Percentiles rank a stretch among this genome's conserved stretches.
Evolutionary conservation across 495 filamentous ascomycete species (phyloP).

Genomic region (Thozetella sp.): DNA sequence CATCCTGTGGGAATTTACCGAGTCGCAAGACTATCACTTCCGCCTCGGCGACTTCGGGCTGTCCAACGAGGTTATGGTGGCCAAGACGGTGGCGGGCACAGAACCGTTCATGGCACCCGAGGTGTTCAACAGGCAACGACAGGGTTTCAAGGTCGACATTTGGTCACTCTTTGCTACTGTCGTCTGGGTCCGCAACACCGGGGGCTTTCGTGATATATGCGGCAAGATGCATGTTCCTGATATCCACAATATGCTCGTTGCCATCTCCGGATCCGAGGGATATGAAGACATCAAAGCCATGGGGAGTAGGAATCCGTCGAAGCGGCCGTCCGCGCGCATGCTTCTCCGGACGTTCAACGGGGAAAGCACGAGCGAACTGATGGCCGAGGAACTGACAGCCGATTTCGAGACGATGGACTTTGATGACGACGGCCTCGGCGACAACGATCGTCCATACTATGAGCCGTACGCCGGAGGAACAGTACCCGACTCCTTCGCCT

Average conservation of each 20-base stretch:
- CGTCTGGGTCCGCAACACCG: slow-evolving; percentile 27
- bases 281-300: slow-evolving; percentile 18
- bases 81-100: slow-evolving; percentile 23
- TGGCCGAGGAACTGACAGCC: background rate
- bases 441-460: slow-evolving; percentile 19
- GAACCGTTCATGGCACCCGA: slow-evolving; percentile 34
- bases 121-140: slow-evolving; percentile 17
- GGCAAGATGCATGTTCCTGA: slow-evolving; percentile 7
- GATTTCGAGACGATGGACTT: background rate
- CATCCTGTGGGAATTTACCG: slow-evolving; percentile 46
- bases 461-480: slow-evolving; percentile 22
- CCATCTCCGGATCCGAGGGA: slow-evolving; percentile 7
- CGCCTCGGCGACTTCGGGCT: slow-evolving; percentile 37
- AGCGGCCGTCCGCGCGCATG: slow-evolving; percentile 17
- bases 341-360: slow-evolving; percentile 18
- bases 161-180: slow-evolving; percentile 45
- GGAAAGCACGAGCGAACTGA: background rate
- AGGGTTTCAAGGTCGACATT: slow-evolving; percentile 38
- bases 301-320: slow-evolving; percentile 18
- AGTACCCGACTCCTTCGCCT: background rate
- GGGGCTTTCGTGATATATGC: slow-evolving; percentile 18
- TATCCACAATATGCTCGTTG: slow-evolving; percentile 17
- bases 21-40: slow-evolving; percentile 19
- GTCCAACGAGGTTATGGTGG: slow-evolving; percentile 19
- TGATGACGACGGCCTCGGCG: background rate